Evolutionary conservation across 2,329 filamentous ascomycete genomes (phyloP).

Genomic region (Aspergillus luchuensis): DNA sequence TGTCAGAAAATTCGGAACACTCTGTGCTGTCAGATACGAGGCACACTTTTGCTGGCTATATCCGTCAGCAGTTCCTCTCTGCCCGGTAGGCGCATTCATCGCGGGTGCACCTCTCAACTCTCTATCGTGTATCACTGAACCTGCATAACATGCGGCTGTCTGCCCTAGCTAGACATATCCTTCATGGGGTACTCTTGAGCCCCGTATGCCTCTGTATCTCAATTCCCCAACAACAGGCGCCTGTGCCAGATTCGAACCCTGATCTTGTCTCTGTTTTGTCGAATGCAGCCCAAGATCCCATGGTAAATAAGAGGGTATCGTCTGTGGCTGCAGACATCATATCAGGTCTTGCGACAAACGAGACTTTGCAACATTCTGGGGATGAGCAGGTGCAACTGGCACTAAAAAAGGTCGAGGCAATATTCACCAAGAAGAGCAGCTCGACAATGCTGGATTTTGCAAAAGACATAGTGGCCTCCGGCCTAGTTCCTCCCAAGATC

Average conservation of each 20-base stretch:
- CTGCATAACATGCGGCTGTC: not conserved
- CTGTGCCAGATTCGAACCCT: not conserved
- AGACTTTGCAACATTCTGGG: not conserved
- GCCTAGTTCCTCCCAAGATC: constrained; percentile 20
- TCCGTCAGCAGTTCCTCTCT: not conserved
- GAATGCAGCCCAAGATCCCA: not conserved
- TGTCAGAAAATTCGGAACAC: not conserved
- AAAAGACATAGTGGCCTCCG: constrained; percentile 11
- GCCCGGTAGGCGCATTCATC: not conserved
- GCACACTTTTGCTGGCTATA: not conserved
- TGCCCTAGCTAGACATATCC: not conserved
- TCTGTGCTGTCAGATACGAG: not conserved
- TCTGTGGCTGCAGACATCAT: not conserved
- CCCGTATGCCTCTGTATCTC: not conserved
- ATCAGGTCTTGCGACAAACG: not conserved
- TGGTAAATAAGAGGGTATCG: not conserved
- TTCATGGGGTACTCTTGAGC: not conserved
- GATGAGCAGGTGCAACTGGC: constrained; percentile 1
- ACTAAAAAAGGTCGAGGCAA: constrained; percentile 2
- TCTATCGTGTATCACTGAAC: not conserved
- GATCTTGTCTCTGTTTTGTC: constrained; percentile 9
- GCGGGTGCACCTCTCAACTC: not conserved
- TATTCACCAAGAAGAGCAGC: constrained; percentile 7
- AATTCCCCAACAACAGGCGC: not conserved
- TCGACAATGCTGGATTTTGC: constrained; percentile 7